Percentiles rank a stretch among this genome's conserved stretches.
Evolutionary conservation across 2,329 filamentous ascomycete genomes (phyloP).

Genomic region (Talaromyces sp.): DNA sequence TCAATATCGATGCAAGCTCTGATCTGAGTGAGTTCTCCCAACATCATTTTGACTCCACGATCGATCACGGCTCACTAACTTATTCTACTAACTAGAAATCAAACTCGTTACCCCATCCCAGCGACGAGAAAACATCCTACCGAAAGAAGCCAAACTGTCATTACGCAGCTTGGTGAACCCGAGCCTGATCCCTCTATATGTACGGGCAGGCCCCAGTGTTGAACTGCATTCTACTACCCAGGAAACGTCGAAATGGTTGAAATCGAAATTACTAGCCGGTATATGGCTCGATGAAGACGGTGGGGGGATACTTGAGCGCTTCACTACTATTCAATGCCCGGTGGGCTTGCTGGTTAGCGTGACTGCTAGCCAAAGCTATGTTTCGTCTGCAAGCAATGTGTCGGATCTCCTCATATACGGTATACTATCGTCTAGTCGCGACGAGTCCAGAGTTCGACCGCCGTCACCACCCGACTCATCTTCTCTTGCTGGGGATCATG

Average conservation of each 20-base stretch:
- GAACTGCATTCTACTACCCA: conserved; percentile 34
- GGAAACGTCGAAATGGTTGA: conserved; percentile 36
- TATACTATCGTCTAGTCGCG: conserved; percentile 26
- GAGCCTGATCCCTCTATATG: conserved; percentile 36
- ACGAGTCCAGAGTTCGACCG: conserved; percentile 23
- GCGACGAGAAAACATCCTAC: conserved; percentile 30
- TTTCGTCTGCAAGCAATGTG: conserved; percentile 16
- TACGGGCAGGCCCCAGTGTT: conserved; percentile 36
- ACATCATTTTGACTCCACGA: neutral
- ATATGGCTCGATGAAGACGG: conserved; percentile 33
- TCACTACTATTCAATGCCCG: conserved; percentile 33
- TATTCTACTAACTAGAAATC: conserved; percentile 22
- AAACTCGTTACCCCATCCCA: conserved; percentile 31
- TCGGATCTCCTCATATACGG: conserved; percentile 39
- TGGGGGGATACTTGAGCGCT: conserved; percentile 18
- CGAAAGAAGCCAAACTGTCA: conserved; percentile 29
- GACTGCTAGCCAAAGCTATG: neutral
- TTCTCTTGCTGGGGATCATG: conserved; percentile 22
- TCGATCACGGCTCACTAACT: neutral
- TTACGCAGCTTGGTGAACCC: conserved; percentile 37
- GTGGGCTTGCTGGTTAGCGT: conserved; percentile 33
- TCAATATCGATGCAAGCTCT: conserved; percentile 23
- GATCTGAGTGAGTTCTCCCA: conserved; percentile 6
- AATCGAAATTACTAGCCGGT: conserved; percentile 30
- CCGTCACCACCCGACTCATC: conserved; percentile 35